Percentiles rank a stretch among this genome's conserved stretches.
Evolutionary conservation across 352 stramenopile genomes (phyloP).

Genomic region (Blastocystis sp.): DNA sequence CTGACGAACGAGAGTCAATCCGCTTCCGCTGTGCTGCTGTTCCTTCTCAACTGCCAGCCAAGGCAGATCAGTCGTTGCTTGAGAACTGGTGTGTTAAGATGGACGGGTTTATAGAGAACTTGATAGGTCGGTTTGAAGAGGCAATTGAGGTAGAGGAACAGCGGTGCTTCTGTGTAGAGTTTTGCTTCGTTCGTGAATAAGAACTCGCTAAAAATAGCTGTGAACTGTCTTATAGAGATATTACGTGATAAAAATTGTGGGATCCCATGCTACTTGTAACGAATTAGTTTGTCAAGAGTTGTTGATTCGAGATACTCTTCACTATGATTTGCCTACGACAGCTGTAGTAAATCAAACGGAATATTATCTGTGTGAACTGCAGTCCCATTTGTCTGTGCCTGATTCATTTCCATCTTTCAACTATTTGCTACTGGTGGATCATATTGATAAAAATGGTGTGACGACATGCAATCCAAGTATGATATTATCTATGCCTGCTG

Average conservation of each 20-base stretch:
- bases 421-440: neutral
- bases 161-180: neutral
- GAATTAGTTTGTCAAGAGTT: neutral
- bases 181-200: neutral
- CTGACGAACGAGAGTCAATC: neutral
- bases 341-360: neutral
- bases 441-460: neutral
- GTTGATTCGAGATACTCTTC: neutral
- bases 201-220: neutral
- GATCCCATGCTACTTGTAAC: no score
- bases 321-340: neutral
- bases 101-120: neutral
- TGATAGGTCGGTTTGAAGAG: neutral
- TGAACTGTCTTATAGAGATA: constrained; percentile 36
- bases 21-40: neutral
- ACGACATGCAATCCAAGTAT: neutral
- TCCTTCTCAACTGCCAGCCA: neutral
- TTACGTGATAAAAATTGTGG: neutral
- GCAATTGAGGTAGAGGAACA: neutral
- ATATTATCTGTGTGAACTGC: neutral
- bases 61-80: neutral
- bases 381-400: no score
- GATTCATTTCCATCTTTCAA: neutral
- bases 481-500: neutral
- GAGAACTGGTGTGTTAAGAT: neutral